phyloP scores from a whole-genome alignment of 2,329 filamentous ascomycete genomes.

The Cladophialophora yegresii region DNA sequence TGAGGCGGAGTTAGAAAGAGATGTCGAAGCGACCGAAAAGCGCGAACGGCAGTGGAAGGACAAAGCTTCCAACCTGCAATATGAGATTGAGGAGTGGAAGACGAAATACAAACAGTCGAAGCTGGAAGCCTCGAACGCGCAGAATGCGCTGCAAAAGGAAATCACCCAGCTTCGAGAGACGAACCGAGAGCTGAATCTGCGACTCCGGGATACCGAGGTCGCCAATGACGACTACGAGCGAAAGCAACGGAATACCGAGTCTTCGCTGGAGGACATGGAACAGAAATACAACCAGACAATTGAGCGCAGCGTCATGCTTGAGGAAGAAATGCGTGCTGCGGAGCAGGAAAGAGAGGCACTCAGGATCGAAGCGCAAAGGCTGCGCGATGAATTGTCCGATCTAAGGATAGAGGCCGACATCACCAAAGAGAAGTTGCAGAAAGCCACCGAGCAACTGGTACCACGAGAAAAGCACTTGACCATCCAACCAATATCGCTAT shows the following conservation, averaged over 20 bases:
- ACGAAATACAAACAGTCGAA: slow-evolving; percentile 97
- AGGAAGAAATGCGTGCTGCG: slow-evolving; percentile 87
- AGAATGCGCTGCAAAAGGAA: slow-evolving; percentile 88
- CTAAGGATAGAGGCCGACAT: slow-evolving; percentile 95
- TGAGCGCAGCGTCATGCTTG: slow-evolving; percentile 86
- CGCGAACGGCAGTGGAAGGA: slow-evolving; percentile 81
- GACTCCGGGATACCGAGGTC: slow-evolving; percentile 90
- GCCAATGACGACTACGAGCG: slow-evolving; percentile 98
- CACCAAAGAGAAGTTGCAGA: slow-evolving; percentile 86
- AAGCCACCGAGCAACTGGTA: slow-evolving; percentile 58
- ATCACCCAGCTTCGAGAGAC: slow-evolving; percentile 86
- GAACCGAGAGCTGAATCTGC: slow-evolving; percentile 78
- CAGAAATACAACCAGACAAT: slow-evolving; percentile 95
- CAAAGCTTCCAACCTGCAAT: slow-evolving; percentile 79
- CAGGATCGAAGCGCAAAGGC: slow-evolving; percentile 84
- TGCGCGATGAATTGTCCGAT: slow-evolving; percentile 88
- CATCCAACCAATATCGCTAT: slow-evolving; percentile 45
- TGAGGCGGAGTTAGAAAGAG: slow-evolving; percentile 91
- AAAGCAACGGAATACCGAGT: slow-evolving; percentile 92
- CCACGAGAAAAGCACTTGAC: slow-evolving; percentile 56
- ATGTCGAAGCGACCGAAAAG: slow-evolving; percentile 93
- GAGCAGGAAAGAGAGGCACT: slow-evolving; percentile 89
- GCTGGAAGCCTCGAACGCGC: slow-evolving; percentile 77
- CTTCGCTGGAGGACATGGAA: slow-evolving; percentile 93
- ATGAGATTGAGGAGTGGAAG: slow-evolving; percentile 98